Base-by-base conservation (phyloP, 176 grass and related monocot species). In the Urochloa ruziziensis region DNA sequence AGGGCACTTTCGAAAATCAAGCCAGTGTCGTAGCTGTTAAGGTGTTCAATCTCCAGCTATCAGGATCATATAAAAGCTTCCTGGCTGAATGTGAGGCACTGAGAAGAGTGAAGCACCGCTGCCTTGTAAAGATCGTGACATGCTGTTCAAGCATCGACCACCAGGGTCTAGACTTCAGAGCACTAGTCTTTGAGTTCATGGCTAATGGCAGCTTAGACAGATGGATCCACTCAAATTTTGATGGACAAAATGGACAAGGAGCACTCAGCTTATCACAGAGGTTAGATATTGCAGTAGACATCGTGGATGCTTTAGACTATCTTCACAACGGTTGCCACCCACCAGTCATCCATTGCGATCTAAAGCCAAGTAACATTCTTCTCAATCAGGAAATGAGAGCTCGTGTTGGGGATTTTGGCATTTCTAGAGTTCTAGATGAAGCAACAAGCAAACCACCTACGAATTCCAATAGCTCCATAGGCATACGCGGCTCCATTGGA, bases 311-410 rank as follows among this genome's bases (percentile, higher is more conserved):
- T 53, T 53, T 53, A 19, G 51, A 53, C 51, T 53, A 53, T 23
- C 51, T 53, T 53, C 51, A 84, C 33, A 76, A 84, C 6, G 60
- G 51, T 25, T 54, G 87, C 49, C 23, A 39, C 13, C 74, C 80
- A 51, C 58, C 80, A 3, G 51, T 93, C 2, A 51, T 90, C 6
- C 91, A 93, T 69, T 93, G 91, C 29, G 87, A 93, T 67, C 75
- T 92, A 21, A 92, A 92, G 51, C 91, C 84, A 35, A 89, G 87
- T 34, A 93, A 93, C 4, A 74, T 93, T 83, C 84, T 93, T 81
- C 91, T 93, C 15, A 73, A 74, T 23, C 43, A 84, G 27, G 74
- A 83, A 25, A 84, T 87, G 83, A 81, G 51, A 23, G 84, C 87
- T 80, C 63, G 79, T 35, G 52, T 93, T 14, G 83, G 75, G 0